These are phyloP conservation scores for Ceratobasidium sp. DNA, from an alignment of 1,284 basidiomycete genomes.

Conservation along the genomic window DNA sequence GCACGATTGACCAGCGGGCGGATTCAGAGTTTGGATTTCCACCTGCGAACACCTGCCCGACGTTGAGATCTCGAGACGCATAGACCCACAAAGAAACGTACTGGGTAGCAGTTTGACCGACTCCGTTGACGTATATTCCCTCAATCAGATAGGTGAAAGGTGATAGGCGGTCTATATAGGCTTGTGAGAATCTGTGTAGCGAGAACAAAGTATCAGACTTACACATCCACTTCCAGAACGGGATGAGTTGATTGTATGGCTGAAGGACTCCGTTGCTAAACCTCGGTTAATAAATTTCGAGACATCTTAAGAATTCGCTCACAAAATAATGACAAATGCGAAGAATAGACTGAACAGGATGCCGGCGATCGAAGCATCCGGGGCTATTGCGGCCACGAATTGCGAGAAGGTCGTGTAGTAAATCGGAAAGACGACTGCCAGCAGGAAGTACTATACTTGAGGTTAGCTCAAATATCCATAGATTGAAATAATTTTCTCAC, in stretches of 20 bases:
- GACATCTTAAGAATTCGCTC: constrained; percentile 43
- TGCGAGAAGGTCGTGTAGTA: constrained; percentile 67
- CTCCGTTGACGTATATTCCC: constrained; percentile 60
- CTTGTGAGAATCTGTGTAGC: not conserved
- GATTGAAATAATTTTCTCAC: constrained; percentile 48
- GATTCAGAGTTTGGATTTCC: constrained; percentile 74
- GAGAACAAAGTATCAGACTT: not conserved
- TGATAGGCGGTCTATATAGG: constrained; percentile 60
- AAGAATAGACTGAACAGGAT: constrained; percentile 68
- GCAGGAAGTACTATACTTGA: constrained; percentile 49
- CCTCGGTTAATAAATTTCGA: constrained; percentile 7
- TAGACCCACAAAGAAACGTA: not conserved
- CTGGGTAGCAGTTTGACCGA: constrained; percentile 12
- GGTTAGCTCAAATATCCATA: not conserved
- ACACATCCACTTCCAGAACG: constrained; percentile 84
- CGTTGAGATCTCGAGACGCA: constrained; percentile 53
- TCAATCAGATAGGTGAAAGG: constrained; percentile 77
- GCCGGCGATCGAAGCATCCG: constrained; percentile 69
- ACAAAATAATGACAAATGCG: constrained; percentile 69
- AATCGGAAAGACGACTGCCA: constrained; percentile 60
- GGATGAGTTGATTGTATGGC: constrained; percentile 64
- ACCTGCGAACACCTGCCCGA: constrained; percentile 60
- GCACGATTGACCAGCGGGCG: constrained; percentile 80
- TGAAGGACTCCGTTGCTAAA: constrained; percentile 68
- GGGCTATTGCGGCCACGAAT: constrained; percentile 69